Evolutionary conservation across 139 green algal genomes (phyloP).

Genomic region (Micractinium sp.): DNA sequence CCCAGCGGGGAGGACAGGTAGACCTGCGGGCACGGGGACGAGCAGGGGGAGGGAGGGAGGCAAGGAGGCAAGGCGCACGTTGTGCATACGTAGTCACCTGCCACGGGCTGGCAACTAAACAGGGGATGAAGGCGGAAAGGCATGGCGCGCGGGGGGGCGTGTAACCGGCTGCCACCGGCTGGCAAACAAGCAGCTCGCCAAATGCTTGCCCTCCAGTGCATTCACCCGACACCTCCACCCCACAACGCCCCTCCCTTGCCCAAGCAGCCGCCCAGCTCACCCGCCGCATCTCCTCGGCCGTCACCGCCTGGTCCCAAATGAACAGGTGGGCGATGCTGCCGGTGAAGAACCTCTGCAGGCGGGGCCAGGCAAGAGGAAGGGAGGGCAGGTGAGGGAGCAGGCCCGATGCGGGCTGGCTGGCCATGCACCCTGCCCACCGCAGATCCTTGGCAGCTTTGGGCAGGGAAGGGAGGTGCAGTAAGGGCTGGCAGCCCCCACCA

Average conservation of each 20-base stretch:
- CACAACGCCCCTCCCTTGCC: no score
- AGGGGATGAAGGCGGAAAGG: no score
- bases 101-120: not conserved
- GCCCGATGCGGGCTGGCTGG: no score
- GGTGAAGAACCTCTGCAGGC: constrained; percentile 46
- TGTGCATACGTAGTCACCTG: not conserved
- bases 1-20: not conserved
- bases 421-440: no score
- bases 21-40: not conserved
- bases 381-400: not conserved
- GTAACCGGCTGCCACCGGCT: not conserved
- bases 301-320: constrained; percentile 42
- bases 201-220: no score
- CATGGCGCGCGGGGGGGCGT: no score
- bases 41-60: not conserved
- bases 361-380: no score
- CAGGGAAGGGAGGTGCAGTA: no score
- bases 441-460: no score
- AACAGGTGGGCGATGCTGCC: constrained; percentile 51
- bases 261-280: not conserved
- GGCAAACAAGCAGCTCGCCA: no score
- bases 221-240: not conserved
- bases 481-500: no score
- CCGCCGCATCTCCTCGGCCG: constrained; percentile 12
- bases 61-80: not conserved